Base-by-base conservation (phyloP, 1,139 yeast species). In the Protomyces macrosporus region DNA sequence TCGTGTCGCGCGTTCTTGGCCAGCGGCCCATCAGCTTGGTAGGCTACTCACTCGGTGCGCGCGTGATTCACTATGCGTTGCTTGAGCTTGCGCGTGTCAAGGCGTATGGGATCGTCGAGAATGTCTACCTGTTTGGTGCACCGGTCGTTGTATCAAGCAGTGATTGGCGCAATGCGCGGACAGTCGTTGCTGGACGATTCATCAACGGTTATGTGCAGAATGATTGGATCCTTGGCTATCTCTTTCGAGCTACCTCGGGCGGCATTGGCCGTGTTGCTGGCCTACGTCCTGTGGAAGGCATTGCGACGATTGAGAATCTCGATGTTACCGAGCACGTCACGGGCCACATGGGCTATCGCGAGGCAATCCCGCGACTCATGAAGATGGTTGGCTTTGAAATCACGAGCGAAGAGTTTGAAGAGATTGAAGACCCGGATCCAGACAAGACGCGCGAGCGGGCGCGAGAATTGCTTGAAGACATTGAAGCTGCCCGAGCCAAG, bases 311-410 rank as follows among this genome's bases (percentile, higher is more conserved):
- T 52, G 96, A 90, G 68, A 93, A 91, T 73, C 80, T 87, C 66
- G 96, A 95, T 73, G 88, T 95, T 69, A 89, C 98, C 0, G 90
- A 86, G 16, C 72, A 81, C 60, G 96, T 93, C 1, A 93, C 88
- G 67, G 98, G 98, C 0, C 99, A 95, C 76, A 90, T 95, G 97
- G 88, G 89, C 4, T 95, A 95, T 75, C 87, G 98, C 78, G 87
- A 87, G 68, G 91, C 90, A 10, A 90, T 95, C 80, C 98, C 98
- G 0, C 84, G 83, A 69, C 79, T 95, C 60, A 75, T 95, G 69
- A 81, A 82, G 68, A 75, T 76, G 58, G 72, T 88, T 53, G 90
- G 89, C 7, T 88, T 96, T 85, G 88, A 89, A 67, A 88, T 93
- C 2, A 75, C 90, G 59, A 84, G 88, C 69, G 98, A 93, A 68